These are phyloP conservation scores for Cymbopogon flexuosus DNA, from an alignment of 202 grass and related monocot genomes.

Conservation along the genomic window DNA sequence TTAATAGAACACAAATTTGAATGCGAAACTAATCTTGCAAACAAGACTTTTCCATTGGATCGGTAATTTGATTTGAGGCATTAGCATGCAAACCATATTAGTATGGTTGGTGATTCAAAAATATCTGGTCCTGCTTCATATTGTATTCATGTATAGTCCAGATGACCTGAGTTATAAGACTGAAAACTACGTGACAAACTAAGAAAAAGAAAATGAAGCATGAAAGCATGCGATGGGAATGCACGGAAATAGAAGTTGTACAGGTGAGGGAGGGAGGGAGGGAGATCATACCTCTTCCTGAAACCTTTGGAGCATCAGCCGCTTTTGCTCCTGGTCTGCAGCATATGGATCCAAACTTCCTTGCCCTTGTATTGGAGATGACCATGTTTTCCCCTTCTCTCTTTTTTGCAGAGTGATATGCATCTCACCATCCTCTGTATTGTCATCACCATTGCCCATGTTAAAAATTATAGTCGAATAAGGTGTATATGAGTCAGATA, in stretches of 20 bases:
- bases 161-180: not conserved
- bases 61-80: not conserved
- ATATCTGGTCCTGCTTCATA: not conserved
- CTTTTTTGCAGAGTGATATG: conserved; percentile 96
- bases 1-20: not conserved
- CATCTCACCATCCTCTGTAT: conserved; percentile 80
- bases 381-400: conserved; percentile 83
- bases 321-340: conserved; percentile 86
- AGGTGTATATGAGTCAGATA: not conserved
- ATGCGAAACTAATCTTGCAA: not conserved
- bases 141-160: not conserved
- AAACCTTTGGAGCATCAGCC: conserved; percentile 98
- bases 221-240: not conserved
- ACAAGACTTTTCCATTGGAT: not conserved
- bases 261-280: not conserved
- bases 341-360: conserved; percentile 70
- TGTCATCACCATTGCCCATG: conserved; percentile 18
- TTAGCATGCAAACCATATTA: not conserved
- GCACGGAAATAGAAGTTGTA: not conserved
- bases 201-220: not conserved
- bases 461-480: not conserved
- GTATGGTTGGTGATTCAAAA: not conserved
- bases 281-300: conserved; percentile 85
- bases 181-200: not conserved
- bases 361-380: conserved; percentile 91